Conservation (phyloP, 352 stramenopile genomes). For the Pseudoperonospora humuli region DNA sequence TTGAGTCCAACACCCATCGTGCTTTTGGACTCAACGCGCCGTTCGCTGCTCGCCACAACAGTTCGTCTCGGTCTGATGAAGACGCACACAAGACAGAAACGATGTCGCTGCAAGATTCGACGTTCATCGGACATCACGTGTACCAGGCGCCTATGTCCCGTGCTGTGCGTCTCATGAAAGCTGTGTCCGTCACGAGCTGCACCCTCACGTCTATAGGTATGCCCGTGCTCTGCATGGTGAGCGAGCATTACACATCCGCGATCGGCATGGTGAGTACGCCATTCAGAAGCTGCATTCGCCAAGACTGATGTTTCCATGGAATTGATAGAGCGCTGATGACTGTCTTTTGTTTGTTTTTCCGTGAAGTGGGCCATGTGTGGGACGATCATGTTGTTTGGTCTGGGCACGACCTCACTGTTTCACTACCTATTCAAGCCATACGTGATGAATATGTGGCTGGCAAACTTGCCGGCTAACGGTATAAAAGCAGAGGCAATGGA, state of each 20-base stretch:
- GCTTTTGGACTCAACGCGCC: background rate
- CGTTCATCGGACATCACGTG: conserved; percentile 22
- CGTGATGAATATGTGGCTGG: conserved; percentile 74
- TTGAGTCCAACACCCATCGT: conserved; percentile 5
- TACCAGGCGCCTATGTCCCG: conserved; percentile 68
- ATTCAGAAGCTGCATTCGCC: background rate
- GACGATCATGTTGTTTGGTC: conserved; percentile 82
- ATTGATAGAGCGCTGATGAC: conserved; percentile 1
- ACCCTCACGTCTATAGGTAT: conserved; percentile 75
- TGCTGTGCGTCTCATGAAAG: conserved; percentile 80
- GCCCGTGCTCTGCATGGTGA: conserved; percentile 66
- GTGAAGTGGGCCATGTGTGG: conserved; percentile 82
- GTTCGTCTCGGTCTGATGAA: conserved; percentile 7
- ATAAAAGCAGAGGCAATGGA: conserved; percentile 4
- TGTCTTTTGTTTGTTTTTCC: background rate
- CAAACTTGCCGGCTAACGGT: conserved; percentile 1
- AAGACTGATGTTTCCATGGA: background rate
- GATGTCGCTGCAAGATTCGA: background rate
- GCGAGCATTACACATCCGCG: conserved; percentile 59
- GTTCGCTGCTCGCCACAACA: conserved; percentile 10
- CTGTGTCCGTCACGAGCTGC: conserved; percentile 79
- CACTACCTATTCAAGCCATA: conserved; percentile 84
- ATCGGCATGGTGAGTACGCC: conserved; percentile 47
- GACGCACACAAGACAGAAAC: conserved; percentile 9
- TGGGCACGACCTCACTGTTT: conserved; percentile 78